Evolutionary conservation across 306 rosid genomes (phyloP).

Genomic region (Cicer yamashitae): DNA sequence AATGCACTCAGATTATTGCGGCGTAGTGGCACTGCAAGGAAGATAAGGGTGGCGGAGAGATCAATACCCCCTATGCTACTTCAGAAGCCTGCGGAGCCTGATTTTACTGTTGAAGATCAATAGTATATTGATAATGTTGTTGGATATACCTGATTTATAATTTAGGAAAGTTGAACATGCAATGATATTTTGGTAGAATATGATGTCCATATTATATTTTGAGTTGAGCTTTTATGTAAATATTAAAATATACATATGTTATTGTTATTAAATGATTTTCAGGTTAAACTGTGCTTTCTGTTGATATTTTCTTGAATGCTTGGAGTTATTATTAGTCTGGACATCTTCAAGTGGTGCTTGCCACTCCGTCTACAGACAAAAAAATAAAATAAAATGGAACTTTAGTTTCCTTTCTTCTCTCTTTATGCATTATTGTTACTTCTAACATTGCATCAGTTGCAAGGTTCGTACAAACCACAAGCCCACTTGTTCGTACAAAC

Average conservation of each 20-base stretch:
- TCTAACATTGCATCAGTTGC: too few relatives aligned
- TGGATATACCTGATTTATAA: neutral
- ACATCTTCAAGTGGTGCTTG: too few relatives aligned
- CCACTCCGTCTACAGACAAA: too few relatives aligned
- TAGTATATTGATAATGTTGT: conserved; percentile 10
- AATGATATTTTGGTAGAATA: neutral
- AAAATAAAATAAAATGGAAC: too few relatives aligned
- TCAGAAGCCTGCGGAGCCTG: conserved; percentile 85
- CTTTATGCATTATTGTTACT: too few relatives aligned
- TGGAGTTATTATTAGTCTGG: neutral
- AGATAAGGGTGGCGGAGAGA: conserved; percentile 62
- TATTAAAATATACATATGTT: neutral
- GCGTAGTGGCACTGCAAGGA: conserved; percentile 49
- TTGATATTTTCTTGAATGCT: conserved; percentile 12
- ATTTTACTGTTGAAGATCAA: conserved; percentile 63
- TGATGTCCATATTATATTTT: neutral
- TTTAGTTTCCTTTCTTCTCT: too few relatives aligned
- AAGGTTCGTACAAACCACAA: too few relatives aligned
- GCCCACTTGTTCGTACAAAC: too few relatives aligned
- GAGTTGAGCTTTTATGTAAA: neutral
- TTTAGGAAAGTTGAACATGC: conserved; percentile 20
- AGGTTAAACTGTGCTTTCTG: neutral
- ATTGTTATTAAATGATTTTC: conserved; percentile 21
- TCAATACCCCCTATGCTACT: conserved; percentile 57
- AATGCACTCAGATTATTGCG: conserved; percentile 48